phyloP scores from a whole-genome alignment of 192 early-diverging fungal species.

The Backusella parvicylindrica region DNA sequence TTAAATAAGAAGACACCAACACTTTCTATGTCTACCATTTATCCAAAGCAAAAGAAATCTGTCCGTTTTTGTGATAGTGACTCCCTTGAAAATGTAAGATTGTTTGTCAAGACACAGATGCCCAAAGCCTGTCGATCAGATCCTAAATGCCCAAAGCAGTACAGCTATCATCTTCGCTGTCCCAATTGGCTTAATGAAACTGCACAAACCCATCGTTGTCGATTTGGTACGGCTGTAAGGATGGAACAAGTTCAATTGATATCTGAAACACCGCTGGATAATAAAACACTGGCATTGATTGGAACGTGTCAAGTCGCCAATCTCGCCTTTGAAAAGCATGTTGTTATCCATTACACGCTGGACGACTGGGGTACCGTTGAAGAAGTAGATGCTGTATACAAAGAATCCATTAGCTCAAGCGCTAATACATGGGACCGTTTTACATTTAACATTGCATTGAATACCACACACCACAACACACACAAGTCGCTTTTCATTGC shows the following conservation, averaged over 20 bases:
- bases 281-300: not conserved
- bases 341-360: constrained; percentile 72
- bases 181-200: not conserved
- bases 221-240: not conserved
- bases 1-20: not conserved
- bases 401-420: constrained; percentile 43
- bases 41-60: constrained; percentile 2
- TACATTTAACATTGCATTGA: not conserved
- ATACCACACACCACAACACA: not conserved
- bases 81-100: constrained; percentile 10
- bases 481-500: constrained; percentile 53
- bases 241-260: constrained; percentile 6
- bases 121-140: constrained; percentile 9
- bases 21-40: not conserved
- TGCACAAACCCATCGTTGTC: not conserved
- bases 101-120: constrained; percentile 14
- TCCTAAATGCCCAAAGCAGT: not conserved
- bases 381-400: constrained; percentile 63
- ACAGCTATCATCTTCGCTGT: not conserved
- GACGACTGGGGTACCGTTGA: constrained; percentile 73
- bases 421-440: constrained; percentile 21
- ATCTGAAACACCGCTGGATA: not conserved
- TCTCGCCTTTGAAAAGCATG: constrained; percentile 80
- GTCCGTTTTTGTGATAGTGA: constrained; percentile 15
- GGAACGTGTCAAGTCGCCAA: constrained; percentile 81